Evolutionary conservation across 192 early-diverging fungal genomes (phyloP).

Genomic region (Mortierella antarctica): DNA sequence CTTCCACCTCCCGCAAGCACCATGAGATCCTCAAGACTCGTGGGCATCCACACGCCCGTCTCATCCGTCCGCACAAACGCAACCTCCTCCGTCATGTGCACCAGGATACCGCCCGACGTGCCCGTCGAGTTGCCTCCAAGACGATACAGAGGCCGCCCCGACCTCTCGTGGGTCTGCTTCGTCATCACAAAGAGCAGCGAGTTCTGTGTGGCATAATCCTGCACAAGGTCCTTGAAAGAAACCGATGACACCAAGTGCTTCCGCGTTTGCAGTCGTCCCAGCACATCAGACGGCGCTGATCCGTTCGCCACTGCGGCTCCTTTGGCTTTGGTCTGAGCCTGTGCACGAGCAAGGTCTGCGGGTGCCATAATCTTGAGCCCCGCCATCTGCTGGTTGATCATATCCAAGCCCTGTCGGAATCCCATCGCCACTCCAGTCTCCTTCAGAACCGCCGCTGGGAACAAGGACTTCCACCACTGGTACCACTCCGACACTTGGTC

Average conservation of each 20-base stretch:
- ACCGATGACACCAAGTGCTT: slow-evolving; percentile 44
- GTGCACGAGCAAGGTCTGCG: slow-evolving; percentile 31
- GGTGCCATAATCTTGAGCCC: slow-evolving; percentile 34
- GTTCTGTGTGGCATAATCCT: slow-evolving; percentile 62
- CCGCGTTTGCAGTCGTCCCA: slow-evolving; percentile 39
- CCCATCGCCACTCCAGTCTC: slow-evolving; percentile 60
- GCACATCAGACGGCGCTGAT: slow-evolving; percentile 17
- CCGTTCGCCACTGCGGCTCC: slow-evolving; percentile 5
- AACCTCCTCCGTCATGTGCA: slow-evolving; percentile 73
- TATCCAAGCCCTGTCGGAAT: slow-evolving; percentile 75
- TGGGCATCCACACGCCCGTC: slow-evolving; percentile 63
- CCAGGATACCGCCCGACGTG: slow-evolving; percentile 58
- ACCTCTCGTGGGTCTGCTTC: slow-evolving; percentile 58
- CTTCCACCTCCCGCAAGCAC: slow-evolving; percentile 41
- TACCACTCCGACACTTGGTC: slow-evolving; percentile 54
- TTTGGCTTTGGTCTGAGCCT: slow-evolving; percentile 26
- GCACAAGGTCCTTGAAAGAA: slow-evolving; percentile 69
- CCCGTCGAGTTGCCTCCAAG: slow-evolving; percentile 60
- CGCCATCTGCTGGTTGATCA: slow-evolving; percentile 71
- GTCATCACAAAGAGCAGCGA: slow-evolving; percentile 67
- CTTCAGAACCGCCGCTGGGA: slow-evolving; percentile 58
- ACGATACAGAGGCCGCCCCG: slow-evolving; percentile 68
- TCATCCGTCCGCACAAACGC: slow-evolving; percentile 65
- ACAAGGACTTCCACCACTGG: slow-evolving; percentile 67
- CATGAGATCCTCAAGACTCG: slow-evolving; percentile 66